Evolutionary conservation across 495 filamentous ascomycete genomes (phyloP), one percentile per base, ranked within the genome.

Genomic region (Penicillium alfredii): DNA sequence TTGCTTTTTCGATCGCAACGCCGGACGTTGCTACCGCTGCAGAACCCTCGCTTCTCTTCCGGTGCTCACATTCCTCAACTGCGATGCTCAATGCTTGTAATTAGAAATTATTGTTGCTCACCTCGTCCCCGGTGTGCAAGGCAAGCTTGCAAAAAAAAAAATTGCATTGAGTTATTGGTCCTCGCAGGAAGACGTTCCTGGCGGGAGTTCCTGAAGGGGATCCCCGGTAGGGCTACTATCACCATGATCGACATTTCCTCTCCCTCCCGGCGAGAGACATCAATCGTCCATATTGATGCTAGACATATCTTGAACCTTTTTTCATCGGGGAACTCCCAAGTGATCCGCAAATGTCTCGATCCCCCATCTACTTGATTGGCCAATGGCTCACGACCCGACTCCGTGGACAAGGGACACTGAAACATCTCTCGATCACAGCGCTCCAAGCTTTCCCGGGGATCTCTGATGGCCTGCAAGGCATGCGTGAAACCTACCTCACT

Each of bases 401-500:
- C 25, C 24, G 15, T n/a, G 30, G 26, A 31, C 9, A 41, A 11
- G 12, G 24, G 30, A 17, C 10, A 45, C 13, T 51, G 47, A 51
- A 51, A 51, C 47, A 41, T 12, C 9, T 27, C 33, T 13, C 11
- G 40, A 21, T 33, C 21, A n/a, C 16, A 25, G 41, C 35, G 23
- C 34, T 23, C 21, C 22, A 34, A 39, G 40, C 17, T n/a, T n/a
- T 40, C 34, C 38, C 29, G 34, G 23, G 29, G n/a, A 13, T 31
- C 16, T 12, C 17, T 16, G 16, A 12, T 45, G 41, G 24, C 8
- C 49, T 54, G 53, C 50, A 56, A 56, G 53, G 53, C 46, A 54
- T 50, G 22, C 30, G 25, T 56, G 53, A 56, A 48, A 56, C 53
- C 46, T 42, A 36, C 45, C 47, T 51, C 10, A 5, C 39, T 42